Evolutionary conservation across 2,329 filamentous ascomycete species (phyloP), one percentile per base, ranked within the genome.

Genomic region (Pezicula neosporulosa): DNA sequence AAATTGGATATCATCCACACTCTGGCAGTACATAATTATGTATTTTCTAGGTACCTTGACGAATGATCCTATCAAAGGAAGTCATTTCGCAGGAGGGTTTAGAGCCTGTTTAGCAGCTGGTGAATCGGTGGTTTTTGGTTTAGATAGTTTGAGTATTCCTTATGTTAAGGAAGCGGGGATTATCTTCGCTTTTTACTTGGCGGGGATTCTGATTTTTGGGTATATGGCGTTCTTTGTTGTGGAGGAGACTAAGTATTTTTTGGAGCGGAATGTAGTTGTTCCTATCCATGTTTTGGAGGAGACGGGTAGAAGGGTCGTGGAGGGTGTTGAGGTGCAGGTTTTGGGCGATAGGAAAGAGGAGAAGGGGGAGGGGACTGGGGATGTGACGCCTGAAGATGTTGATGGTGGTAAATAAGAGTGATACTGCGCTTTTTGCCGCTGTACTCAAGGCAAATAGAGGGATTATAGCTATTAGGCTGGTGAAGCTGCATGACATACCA

Each of bases 1-100:
- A 41, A 61, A 55, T 18, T 59, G 56, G 55, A 51, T 59, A 21
- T 51, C 55, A 4, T 55, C 53, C 43, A 57, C 53, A n/a, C 51
- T 67, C 9, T 66, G 62, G 62, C 65, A 66, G 30, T 62, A 65
- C 36, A 53, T 64, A 10, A 59, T 66, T 2, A 53, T 62, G 5
- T 67, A 65, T 51, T 63, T 63, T 47, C 60, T 66, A 1, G 62
- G 63, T 12, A 59, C 58, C 1, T 46, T 66, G n/a, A 65, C 64
- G 1, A 66, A 66, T 47, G 47, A 52, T 42, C 50, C 50, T 7
- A 49, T 52, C 18, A 52, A 52, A 36, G 47, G 50, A 13, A 46
- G 41, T 19, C 46, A 52, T 42, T 52, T 45, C 30, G 24, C 50
- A 8, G 50, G 47, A 13, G 50, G 50, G 16, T 52, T 52, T 35